Base-by-base conservation (phyloP, 164 flowering plant species). In the Berberis thunbergii region DNA sequence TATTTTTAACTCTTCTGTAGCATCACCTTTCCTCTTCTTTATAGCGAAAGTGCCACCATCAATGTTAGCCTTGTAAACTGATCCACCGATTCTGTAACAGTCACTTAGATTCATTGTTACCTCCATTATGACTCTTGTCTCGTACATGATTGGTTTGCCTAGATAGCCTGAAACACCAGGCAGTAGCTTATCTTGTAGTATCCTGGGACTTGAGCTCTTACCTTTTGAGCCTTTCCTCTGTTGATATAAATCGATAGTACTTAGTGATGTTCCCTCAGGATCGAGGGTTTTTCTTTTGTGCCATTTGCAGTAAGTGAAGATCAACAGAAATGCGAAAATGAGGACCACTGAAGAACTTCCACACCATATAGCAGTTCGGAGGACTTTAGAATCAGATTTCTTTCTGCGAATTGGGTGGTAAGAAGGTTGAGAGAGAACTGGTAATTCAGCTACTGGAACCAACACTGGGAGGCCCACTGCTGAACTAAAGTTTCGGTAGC, bases 111-210 rank as follows among this genome's bases (percentile, higher is more conserved):
- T 76, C 82, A 73, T 73, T 4, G 89, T 88, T 53, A 84, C 87
- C 54, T 80, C 84, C 80, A 76, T 73, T 45, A 88, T 81, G 38
- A 59, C 76, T 46, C 72, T 56, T 0, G 38, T 56, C 38, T 85
- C 85, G 44, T 81, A 84, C 70, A 78, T 48, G 9, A 73, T 67
- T n/a, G 84, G 82, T 70, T 79, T 83, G 54, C 80, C 77, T 7
- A 88, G 66, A 64, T 78, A 83, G 45, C 79, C 85, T 9, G 87
- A 83, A 66, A 88, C 73, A 8, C 80, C 83, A 5, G 85, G 79
- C 55, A 85, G 73, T 6, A 85, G 74, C 72, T 85, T 84, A 57
- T 79, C 85, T 59, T 77, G 83, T 13, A 54, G 57, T 40, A 61
- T 59, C 73, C 70, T 73, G 1, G 67, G 71, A 66, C 76, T 73